Evolutionary conservation across 1,284 basidiomycete genomes (phyloP), one percentile per base, ranked within the genome.

Genomic region (Coriolopsis trogii): DNA sequence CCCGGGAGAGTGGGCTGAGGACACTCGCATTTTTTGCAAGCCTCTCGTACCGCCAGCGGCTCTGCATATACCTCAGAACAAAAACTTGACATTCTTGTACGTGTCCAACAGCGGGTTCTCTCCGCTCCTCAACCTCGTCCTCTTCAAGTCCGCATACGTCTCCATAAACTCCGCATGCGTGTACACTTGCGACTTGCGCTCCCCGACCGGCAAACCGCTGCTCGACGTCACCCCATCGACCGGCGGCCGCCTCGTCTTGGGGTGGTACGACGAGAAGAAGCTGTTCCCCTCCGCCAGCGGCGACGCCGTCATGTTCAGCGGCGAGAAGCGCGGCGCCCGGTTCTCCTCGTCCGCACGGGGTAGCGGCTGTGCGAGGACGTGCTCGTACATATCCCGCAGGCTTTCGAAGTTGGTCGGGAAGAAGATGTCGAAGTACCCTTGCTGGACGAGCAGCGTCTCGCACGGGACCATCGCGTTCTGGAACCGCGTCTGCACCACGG

Each of bases 391-490:
- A 67, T 95, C 91, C 42, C 89, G 78, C 23, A 99, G 77, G 18
- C 82, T 80, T 45, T 85, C 82, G 62, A 99, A 99, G 67, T 95
- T 77, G 6, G 96, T 99, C 2, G 97, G 97, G 77, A 99, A 99
- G 78, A 99, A 95, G 59, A 99, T 99, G 72, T 99, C 97, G 70
- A 99, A 99, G 73, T 87, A 96, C 10, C 97, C 97, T 66, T 93
- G 97, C 60, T 89, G 87, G 51, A 99, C 97, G 60, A 96, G 82
- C 55, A 98, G 84, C 15, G 93, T 98, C 53, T 87, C 80, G 62
- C 93, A 95, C 3, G 97, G 90, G 4, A 98, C 87, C 70, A 93
- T 96, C 41, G 81, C 81, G 52, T 89, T 89, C 29, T 82, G 81
- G 66, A 90, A 88, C 43, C 94, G 83, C 16, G 97, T 99, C 74